Evolutionary conservation across 2,329 filamentous ascomycete genomes (phyloP), one percentile per base, ranked within the genome.

Genomic region (Sporothrix inflata): DNA sequence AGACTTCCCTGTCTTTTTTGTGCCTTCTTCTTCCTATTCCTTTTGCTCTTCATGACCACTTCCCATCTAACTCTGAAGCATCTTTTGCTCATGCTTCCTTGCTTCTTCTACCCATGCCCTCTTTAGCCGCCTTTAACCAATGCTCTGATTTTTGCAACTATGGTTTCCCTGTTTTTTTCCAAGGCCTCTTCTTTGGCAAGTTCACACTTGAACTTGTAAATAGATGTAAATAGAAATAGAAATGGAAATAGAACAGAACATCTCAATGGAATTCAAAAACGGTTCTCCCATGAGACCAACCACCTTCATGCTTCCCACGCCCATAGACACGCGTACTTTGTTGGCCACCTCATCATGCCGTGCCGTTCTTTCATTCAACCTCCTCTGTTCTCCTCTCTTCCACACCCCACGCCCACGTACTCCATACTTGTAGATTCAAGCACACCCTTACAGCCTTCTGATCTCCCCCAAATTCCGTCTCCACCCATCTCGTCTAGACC

Each of bases 401-500:
- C 55, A 38, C n/a, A 3, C 30, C 47, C 47, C 42, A 47, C 12
- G 42, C 42, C 14, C n/a, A n/a, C n/a, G n/a, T n/a, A n/a, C n/a
- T n/a, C n/a, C n/a, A n/a, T n/a, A n/a, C 30, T 34, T 6, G 30
- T 34, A 34, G 30, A 34, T 34, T 34, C 30, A 34, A 6, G 6
- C 30, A 47, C 19, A n/a, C 6, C 47, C 3, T 49, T n/a, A 3
- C 30, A 38, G 57, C 11, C 16, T 40, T 38, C 42, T 16, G 38
- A 61, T 61, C 30, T 38, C 30, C 30, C 8, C 55, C 38, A 27
- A 21, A 19, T 45, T 4, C 60, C 30, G 55, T 38, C 19, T n/a
- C 16, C 55, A 40, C 55, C 55, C 21, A 63, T 16, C 34, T 45
- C 21, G n/a, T 45, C 57, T 61, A 61, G 57, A 61, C 57, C 57